Base-by-base conservation (phyloP, 1,139 yeast species). In the Pichia sp. region DNA sequence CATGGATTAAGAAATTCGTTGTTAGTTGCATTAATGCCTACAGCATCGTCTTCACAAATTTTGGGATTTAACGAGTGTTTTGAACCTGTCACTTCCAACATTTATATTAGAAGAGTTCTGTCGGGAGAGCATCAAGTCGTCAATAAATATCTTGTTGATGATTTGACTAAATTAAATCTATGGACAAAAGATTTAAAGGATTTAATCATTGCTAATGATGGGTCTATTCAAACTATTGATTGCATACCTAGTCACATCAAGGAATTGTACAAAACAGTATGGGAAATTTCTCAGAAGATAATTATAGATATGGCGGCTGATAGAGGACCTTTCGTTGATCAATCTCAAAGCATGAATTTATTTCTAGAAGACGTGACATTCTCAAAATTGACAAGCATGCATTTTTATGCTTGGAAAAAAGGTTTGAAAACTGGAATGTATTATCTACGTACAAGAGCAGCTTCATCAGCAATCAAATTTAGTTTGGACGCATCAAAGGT, bases 401-500 rank as follows among this genome's bases (percentile, higher is more conserved):
- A 76, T 56, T 77, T 77, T 63, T 75, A 75, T 52, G 78, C 78
- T 35, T 77, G 82, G 82, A 73, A 75, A 65, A 75, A 72, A 58
- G 82, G 82, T 38, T 68, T 77, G 52, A 77, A 77, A 64, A 77
- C 82, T 38, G 82, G 82, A 53, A 76, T 77, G 79, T 77, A 77
- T 61, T 77, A 77, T 56, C 66, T 77, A 54, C 68, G 82, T 64
- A 76, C 82, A 4, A 81, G 77, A 61, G 80, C 81, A 50, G 82
- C 82, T 40, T 68, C 79, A 37, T 73, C 92, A 44, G 95, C 97
- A 33, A 90, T 90, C 55, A 95, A 88, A 67, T 90, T 87, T 62
- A 90, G 97, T 8, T 79, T 90, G 40, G 95, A 85, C 60, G 73
- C 74, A 16, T 16, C 23, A 16, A 16, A 16, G 23, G 5, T 28